Base-by-base conservation (phyloP, 1,139 yeast genomes). In the Debaryomyces psychrophilus region DNA sequence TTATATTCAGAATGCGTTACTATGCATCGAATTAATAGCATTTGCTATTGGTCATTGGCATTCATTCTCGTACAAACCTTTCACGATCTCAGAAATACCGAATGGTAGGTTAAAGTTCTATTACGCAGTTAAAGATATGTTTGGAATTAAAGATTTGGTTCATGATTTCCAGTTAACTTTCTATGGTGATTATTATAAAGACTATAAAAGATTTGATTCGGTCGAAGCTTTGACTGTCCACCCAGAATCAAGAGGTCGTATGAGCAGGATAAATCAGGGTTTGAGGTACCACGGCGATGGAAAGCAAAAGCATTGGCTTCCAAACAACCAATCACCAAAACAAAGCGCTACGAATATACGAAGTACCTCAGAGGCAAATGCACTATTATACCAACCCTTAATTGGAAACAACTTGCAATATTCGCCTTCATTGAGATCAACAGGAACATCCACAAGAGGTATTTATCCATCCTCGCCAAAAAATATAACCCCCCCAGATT, bases 1-100 rank as follows among this genome's bases (percentile, higher is more conserved):
- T 27, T 76, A 83, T 11, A 83, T 87, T 45, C 96, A 90, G 60
- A 90, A 90, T 68, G 84, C 90, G 1, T 64, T 90, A 37, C 71
- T 93, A 55, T 90, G 97, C 61, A 69, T 88, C 28, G 99, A 95
- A 60, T 77, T 93, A 73, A 76, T 92, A 15, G 88, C 84, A 3
- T 93, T 93, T 71, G 90, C 98, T 0, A 67, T 87, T 28, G 87
- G 95, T 9, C 99, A 93, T 68, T 85, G 93, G 86, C 64, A 76
- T 38, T 92, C 98, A 0, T 93, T 93, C 63, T 82, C 90, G 6
- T 87, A 86, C 65, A 69, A 70, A 5, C 95, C 90, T 34, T 93
- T 86, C 61, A 79, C 86, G 2, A 71, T 81, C 2, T 64, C 78
- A 5, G 67, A 67, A 6, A 68, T 87, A 47, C 92, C 93, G 1